Evolutionary conservation across 352 stramenopile species (phyloP).

Genomic region (Pythium graminicola): DNA sequence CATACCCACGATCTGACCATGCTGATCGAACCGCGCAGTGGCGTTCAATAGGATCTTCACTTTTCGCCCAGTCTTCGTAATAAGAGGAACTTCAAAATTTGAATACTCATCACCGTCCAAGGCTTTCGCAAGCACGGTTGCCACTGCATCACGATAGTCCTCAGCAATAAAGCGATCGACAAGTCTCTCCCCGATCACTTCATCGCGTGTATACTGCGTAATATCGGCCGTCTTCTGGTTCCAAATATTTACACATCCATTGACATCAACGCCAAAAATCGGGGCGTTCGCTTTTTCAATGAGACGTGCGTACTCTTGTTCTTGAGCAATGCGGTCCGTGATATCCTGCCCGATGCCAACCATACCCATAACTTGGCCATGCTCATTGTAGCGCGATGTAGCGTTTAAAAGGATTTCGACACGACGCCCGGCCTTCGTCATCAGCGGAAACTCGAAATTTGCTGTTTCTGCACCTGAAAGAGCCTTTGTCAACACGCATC

Average conservation of each 20-base stretch:
- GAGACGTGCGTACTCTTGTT: slow-evolving; percentile 84
- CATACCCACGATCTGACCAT: slow-evolving; percentile 58
- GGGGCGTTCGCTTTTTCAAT: slow-evolving; percentile 89
- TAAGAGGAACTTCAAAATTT: slow-evolving; percentile 71
- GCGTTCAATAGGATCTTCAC: slow-evolving; percentile 76
- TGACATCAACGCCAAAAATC: slow-evolving; percentile 87
- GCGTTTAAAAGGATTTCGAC: slow-evolving; percentile 86
- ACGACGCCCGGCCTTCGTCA: slow-evolving; percentile 70
- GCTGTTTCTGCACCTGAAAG: slow-evolving; percentile 54
- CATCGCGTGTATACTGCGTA: slow-evolving; percentile 57
- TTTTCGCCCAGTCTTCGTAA: slow-evolving; percentile 57
- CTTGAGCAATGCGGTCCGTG: slow-evolving; percentile 78
- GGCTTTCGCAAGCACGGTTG: slow-evolving; percentile 40
- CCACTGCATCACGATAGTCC: slow-evolving; percentile 47
- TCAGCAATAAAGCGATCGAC: slow-evolving; percentile 56
- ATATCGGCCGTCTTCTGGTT: slow-evolving; percentile 90
- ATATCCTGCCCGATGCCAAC: slow-evolving; percentile 85
- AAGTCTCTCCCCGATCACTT: slow-evolving; percentile 56
- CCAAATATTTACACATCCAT: slow-evolving; percentile 88
- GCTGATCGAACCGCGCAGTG: slow-evolving; percentile 50
- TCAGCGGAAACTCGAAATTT: slow-evolving; percentile 83
- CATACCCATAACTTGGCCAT: slow-evolving; percentile 74
- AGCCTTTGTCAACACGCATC: slow-evolving; percentile 51
- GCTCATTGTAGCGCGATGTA: slow-evolving; percentile 78
- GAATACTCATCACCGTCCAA: slow-evolving; percentile 41